These are phyloP conservation scores for Globisporangium viniferum DNA, from an alignment of 352 stramenopile species.

Conservation along the genomic window DNA sequence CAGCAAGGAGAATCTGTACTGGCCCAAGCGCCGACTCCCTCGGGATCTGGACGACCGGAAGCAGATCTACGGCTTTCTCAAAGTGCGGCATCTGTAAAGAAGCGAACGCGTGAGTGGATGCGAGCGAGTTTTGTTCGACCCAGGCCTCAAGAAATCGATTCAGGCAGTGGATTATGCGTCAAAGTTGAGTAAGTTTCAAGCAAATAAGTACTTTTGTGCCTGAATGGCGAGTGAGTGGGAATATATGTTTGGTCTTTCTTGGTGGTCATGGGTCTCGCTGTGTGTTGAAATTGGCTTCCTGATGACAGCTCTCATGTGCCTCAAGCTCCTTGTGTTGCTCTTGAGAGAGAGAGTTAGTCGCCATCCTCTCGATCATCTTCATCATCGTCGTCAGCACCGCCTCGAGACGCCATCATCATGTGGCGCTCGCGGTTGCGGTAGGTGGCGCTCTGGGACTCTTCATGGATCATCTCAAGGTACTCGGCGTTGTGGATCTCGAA, in stretches of 20 bases:
- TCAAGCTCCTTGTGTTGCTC: neutral
- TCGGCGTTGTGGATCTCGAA: conserved; percentile 89
- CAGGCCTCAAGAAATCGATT: neutral
- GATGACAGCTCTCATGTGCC: neutral
- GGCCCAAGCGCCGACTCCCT: conserved; percentile 46
- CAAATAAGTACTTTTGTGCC: neutral
- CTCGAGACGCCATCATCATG: conserved; percentile 12
- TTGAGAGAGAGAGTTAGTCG: neutral
- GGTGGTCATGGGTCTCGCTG: neutral
- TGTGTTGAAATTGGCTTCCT: too few relatives aligned
- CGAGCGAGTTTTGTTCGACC: neutral
- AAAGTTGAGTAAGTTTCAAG: neutral
- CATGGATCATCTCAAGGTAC: conserved; percentile 84
- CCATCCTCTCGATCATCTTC: neutral
- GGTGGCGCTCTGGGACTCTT: conserved; percentile 35
- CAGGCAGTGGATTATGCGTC: neutral
- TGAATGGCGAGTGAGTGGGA: neutral
- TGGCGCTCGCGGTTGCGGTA: conserved; percentile 15
- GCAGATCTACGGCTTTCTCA: conserved; percentile 61
- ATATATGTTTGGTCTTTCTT: neutral
- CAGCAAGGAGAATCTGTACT: conserved; percentile 72
- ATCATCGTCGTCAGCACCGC: neutral
- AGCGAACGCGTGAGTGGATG: neutral
- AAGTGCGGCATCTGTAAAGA: conserved; percentile 29
- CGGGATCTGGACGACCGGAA: conserved; percentile 46